phyloP scores from a whole-genome alignment of 768 basidiomycete genomes.

The Gyrodon lividus region DNA sequence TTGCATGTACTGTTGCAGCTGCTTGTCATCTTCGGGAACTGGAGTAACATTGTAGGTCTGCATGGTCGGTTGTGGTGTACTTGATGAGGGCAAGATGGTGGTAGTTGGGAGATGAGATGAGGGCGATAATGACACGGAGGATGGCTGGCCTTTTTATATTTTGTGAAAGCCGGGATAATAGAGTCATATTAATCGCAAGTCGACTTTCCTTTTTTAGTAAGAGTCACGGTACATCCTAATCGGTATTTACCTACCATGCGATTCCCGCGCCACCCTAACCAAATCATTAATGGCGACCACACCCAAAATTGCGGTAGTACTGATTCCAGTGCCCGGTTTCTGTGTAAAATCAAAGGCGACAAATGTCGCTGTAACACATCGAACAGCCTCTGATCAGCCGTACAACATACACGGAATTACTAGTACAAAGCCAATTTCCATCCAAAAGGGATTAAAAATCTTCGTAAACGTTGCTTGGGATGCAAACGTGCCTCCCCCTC shows the following conservation, averaged over 20 bases:
- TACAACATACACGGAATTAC: not conserved
- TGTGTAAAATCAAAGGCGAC: slow-evolving; percentile 61
- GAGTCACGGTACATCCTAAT: slow-evolving; percentile 7
- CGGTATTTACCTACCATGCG: not conserved
- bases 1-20: slow-evolving; percentile 72
- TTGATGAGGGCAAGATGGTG: slow-evolving; percentile 6
- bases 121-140: slow-evolving; percentile 13
- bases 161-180: not conserved
- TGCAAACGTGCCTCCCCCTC: slow-evolving; percentile 63
- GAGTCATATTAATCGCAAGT: not conserved
- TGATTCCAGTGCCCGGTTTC: slow-evolving; percentile 66
- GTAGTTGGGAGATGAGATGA: slow-evolving; percentile 1
- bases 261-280: slow-evolving; percentile 6
- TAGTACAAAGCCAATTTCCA: slow-evolving; percentile 31
- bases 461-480: slow-evolving; percentile 80
- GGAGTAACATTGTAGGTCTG: slow-evolving; percentile 52
- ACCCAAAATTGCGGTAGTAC: slow-evolving; percentile 29
- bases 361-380: slow-evolving; percentile 35
- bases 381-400: slow-evolving; percentile 10
- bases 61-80: slow-evolving; percentile 10
- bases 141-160: slow-evolving; percentile 34
- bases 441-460: slow-evolving; percentile 56
- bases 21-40: slow-evolving; percentile 61
- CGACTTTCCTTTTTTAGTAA: slow-evolving; percentile 1
- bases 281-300: slow-evolving; percentile 17